Evolutionary conservation across 2,329 filamentous ascomycete genomes (phyloP).

Genomic region (Diaporthe citrichinensis): DNA sequence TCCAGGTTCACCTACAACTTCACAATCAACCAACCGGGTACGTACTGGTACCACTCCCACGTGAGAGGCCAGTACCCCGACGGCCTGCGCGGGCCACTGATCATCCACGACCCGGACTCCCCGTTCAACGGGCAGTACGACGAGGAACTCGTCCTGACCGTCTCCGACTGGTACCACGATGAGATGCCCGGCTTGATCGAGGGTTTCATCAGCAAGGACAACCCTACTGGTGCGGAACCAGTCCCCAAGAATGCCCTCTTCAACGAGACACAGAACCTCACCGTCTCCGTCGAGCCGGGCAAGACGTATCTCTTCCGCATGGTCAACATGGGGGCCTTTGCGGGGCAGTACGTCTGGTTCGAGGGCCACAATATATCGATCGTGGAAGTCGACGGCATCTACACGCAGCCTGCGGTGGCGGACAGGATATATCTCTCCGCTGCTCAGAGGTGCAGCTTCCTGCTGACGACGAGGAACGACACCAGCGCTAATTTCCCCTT

Average conservation of each 20-base stretch:
- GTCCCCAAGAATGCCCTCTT: conserved; percentile 78
- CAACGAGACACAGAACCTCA: conserved; percentile 77
- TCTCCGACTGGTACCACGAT: conserved; percentile 81
- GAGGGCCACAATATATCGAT: conserved; percentile 77
- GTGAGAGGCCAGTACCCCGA: conserved; percentile 78
- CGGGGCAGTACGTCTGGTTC: conserved; percentile 76
- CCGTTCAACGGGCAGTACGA: conserved; percentile 72
- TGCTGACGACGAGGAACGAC: conserved; percentile 74
- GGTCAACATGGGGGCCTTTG: conserved; percentile 81
- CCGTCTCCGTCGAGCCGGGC: conserved; percentile 71
- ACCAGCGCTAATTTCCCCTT: conserved; percentile 76
- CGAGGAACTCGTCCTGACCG: conserved; percentile 73
- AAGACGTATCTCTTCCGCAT: conserved; percentile 82
- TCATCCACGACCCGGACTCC: conserved; percentile 74
- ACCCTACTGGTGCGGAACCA: conserved; percentile 73
- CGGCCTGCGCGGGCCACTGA: conserved; percentile 74
- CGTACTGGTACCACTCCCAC: conserved; percentile 86
- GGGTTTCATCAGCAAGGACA: conserved; percentile 66
- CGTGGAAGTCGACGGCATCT: conserved; percentile 81
- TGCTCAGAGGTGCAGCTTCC: conserved; percentile 76
- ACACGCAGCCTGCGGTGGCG: conserved; percentile 71
- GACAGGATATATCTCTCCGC: conserved; percentile 76
- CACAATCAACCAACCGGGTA: conserved; percentile 77
- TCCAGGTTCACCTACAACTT: conserved; percentile 79
- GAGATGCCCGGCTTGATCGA: conserved; percentile 63